phyloP scores from a whole-genome alignment of 106 monocot genomes.

The Chionographis japonica region DNA sequence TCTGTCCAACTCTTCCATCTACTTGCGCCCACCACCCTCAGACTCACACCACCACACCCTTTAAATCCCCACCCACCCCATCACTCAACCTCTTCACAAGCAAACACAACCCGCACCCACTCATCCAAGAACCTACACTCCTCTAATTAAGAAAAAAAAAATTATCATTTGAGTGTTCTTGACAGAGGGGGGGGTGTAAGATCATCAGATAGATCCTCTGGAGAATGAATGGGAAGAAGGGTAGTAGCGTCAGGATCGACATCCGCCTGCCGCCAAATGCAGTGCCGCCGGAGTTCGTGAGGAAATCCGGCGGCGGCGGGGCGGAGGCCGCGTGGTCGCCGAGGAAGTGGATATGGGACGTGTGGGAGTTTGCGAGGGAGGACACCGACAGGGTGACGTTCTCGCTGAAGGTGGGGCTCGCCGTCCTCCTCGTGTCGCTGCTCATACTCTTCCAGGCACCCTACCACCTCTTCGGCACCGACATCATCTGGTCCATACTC shows the following conservation, averaged over 20 bases:
- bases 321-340: too few relatives aligned
- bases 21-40: neutral
- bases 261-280: conserved; percentile 22
- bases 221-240: conserved; percentile 17
- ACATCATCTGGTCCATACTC: conserved; percentile 76
- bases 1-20: too few relatives aligned
- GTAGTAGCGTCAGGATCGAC: conserved; percentile 10
- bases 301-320: neutral
- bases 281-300: conserved; percentile 13
- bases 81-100: neutral
- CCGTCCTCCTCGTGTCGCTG: conserved; percentile 59
- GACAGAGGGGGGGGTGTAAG: too few relatives aligned
- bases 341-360: conserved; percentile 39
- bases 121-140: too few relatives aligned
- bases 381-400: conserved; percentile 59
- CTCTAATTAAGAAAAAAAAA: too few relatives aligned
- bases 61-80: neutral
- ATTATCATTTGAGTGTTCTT: too few relatives aligned
- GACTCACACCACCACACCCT: neutral
- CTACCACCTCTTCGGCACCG: conserved; percentile 39
- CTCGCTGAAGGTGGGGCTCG: conserved; percentile 58
- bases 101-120: neutral
- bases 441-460: conserved; percentile 58
- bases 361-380: conserved; percentile 58
- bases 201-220: neutral